Conservation (phyloP, 2,329 filamentous ascomycete genomes). For the Fusarium buharicum region DNA sequence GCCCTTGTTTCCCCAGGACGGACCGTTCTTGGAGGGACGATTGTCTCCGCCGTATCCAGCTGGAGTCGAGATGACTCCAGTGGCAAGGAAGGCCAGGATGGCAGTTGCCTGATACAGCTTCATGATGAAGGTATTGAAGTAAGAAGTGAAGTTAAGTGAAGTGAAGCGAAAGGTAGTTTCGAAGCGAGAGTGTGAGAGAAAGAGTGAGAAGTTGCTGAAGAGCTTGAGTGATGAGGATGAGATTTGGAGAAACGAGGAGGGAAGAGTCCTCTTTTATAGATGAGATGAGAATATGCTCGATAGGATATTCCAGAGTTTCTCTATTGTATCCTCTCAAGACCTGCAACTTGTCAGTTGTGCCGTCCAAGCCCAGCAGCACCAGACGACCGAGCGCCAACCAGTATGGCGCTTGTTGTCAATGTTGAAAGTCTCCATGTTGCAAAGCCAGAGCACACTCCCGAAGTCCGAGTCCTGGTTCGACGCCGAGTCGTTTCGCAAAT, state of each 20-base stretch:
- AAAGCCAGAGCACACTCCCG: conserved; percentile 4
- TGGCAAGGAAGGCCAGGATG: conserved; percentile 30
- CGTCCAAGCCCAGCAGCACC: background rate
- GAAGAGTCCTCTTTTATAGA: conserved; percentile 21
- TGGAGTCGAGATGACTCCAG: conserved; percentile 29
- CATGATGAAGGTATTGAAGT: conserved; percentile 10
- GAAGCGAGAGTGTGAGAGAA: conserved; percentile 16
- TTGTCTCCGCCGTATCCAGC: conserved; percentile 6
- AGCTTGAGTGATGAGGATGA: conserved; percentile 23
- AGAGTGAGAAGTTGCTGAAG: conserved; percentile 13
- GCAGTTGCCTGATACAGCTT: conserved; percentile 29
- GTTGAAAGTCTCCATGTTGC: background rate
- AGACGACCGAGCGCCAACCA: background rate
- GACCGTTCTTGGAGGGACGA: background rate
- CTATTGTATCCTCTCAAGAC: background rate
- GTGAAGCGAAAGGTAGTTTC: background rate
- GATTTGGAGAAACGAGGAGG: background rate
- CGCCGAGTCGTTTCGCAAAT: background rate
- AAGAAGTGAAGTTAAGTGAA: background rate
- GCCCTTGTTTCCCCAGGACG: background rate
- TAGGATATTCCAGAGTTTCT: background rate
- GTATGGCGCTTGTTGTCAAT: background rate
- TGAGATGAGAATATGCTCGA: background rate
- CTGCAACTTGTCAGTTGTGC: background rate
- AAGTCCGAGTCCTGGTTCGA: background rate